Evolutionary conservation across 2,329 filamentous ascomycete species (phyloP).

Genomic region (Cadophora sp.): DNA sequence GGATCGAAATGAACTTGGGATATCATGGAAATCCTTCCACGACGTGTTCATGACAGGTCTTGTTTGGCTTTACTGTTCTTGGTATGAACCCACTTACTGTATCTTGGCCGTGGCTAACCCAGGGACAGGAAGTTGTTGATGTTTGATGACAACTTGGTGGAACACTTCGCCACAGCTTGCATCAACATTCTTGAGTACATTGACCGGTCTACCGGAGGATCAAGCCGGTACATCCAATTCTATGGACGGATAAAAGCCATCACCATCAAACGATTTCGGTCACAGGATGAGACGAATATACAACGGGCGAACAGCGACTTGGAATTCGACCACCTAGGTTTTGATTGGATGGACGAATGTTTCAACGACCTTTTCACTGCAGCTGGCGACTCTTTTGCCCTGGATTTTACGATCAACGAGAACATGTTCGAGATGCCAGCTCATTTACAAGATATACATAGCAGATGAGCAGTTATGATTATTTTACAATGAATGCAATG

Average conservation of each 20-base stretch:
- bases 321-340: neutral
- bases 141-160: neutral
- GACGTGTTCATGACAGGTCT: neutral
- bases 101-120: too few relatives aligned
- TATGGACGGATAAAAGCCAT: neutral
- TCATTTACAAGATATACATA: neutral
- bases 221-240: neutral
- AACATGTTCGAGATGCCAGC: neutral
- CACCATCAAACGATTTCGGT: neutral
- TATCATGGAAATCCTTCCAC: neutral
- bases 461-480: neutral
- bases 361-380: neutral
- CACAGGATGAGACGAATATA: neutral
- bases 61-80: slow-evolving; percentile 4
- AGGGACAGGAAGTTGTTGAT: neutral
- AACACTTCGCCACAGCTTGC: neutral
- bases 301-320: neutral
- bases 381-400: neutral
- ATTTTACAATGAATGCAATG: too few relatives aligned
- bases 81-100: neutral
- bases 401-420: neutral
- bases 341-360: neutral
- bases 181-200: neutral
- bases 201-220: neutral
- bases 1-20: neutral